Conservation (phyloP, 441 rosid species). For the Pelargonium citronellum region DNA sequence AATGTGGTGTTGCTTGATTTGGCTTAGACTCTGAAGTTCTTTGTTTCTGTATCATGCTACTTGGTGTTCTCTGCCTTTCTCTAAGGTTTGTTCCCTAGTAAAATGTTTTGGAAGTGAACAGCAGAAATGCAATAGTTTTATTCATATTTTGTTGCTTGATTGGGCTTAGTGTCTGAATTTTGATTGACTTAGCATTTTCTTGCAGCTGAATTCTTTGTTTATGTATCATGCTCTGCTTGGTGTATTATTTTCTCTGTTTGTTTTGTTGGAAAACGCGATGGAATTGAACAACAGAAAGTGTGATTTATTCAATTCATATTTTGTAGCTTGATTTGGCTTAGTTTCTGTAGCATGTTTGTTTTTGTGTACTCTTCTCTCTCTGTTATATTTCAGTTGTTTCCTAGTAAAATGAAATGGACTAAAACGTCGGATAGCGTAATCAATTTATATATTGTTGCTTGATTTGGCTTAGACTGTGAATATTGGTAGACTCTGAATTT, state of each 20-base stretch:
- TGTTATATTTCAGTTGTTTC: constrained; percentile 5
- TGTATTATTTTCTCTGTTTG: background rate
- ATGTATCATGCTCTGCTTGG: too few relatives aligned
- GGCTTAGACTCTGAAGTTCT: too few relatives aligned
- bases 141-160: background rate
- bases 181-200: background rate
- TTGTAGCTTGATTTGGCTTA: too few relatives aligned
- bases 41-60: background rate
- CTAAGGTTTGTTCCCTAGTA: background rate
- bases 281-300: too few relatives aligned
- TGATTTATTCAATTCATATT: too few relatives aligned
- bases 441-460: background rate
- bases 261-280: background rate
- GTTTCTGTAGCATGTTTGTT: too few relatives aligned
- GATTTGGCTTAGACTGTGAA: background rate
- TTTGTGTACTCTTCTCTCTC: background rate
- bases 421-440: background rate
- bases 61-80: background rate
- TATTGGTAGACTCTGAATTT: too few relatives aligned
- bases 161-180: background rate
- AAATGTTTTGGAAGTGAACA: background rate
- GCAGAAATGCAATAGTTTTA: background rate
- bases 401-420: background rate
- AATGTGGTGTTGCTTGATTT: background rate
- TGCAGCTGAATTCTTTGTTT: background rate